Evolutionary conservation across 2,329 filamentous ascomycete species (phyloP), one percentile per base, ranked within the genome.

Genomic region (Ramularia collo-cygni): DNA sequence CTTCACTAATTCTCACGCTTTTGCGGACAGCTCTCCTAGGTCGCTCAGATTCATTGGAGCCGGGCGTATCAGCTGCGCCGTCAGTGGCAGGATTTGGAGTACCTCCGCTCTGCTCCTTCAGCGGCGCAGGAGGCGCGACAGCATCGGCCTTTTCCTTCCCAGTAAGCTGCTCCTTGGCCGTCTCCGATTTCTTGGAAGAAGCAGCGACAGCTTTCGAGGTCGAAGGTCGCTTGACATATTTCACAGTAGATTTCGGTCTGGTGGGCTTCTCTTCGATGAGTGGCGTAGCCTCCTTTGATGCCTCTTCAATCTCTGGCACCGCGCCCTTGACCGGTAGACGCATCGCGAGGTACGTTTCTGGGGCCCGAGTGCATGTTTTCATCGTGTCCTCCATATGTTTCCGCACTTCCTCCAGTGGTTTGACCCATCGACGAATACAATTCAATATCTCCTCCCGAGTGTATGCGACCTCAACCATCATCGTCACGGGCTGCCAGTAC

Each of bases 401-500:
- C 44, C 69, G 64, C 3, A 75, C 72, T 48, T 74, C 72, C 2
- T 71, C 66, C 3, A 67, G 58, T 2, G 72, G 67, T 42, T 73
- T 75, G 14, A 80, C 72, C 38, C 76, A 74, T 14, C 72, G 70
- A 19, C 67, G 66, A 8, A 81, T 62, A 3, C 74, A 70, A 40
- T 76, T 71, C 10, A 79, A 64, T 10, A 74, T 64, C 27, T 70
- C 67, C 13, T 72, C 65, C 37, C 73, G 68, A 17, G 66, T 61
- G 35, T 72, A 71, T 27, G 70, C 66, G 29, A 81, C 66, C 28
- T 75, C 71, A 44, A 79, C 72, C 52, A 61, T 62, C 40, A 64
- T 50, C 1, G 77, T 81, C 74, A 89, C 73, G 2, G 85, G 84
- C 51, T 89, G 82, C 57, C 87, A 90, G 62, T 84, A 86, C 53